These are phyloP conservation scores for Syncephalastrum contaminatum DNA, from an alignment of 371 early-diverging fungal species.

Conservation along the genomic window DNA sequence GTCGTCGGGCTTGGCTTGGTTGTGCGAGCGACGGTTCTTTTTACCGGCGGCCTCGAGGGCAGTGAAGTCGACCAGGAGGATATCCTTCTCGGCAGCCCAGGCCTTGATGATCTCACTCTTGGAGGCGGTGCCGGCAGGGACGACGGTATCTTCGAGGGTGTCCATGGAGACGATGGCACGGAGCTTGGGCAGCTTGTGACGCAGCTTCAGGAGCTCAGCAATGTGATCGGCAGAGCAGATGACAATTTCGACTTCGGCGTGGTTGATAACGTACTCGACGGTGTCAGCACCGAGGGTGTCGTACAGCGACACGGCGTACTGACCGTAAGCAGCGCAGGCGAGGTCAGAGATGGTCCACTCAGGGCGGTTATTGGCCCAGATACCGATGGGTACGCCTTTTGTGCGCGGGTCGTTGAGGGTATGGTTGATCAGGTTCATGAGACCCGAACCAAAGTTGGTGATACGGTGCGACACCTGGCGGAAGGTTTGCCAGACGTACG, in stretches of 20 bases:
- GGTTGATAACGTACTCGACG: slow-evolving; percentile 60
- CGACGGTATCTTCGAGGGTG: slow-evolving; percentile 32
- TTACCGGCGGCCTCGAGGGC: slow-evolving; percentile 63
- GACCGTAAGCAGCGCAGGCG: slow-evolving; percentile 49
- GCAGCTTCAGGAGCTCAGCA: slow-evolving; percentile 50
- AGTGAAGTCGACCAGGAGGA: slow-evolving; percentile 52
- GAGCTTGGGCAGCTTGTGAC: slow-evolving; percentile 50
- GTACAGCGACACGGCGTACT: slow-evolving; percentile 87
- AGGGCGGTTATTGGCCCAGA: slow-evolving; percentile 79
- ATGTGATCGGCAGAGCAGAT: slow-evolving; percentile 69
- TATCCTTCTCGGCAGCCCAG: slow-evolving; percentile 52
- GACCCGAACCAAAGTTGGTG: slow-evolving; percentile 62
- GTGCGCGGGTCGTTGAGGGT: slow-evolving; percentile 23
- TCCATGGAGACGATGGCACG: slow-evolving; percentile 81
- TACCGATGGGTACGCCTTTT: slow-evolving; percentile 47
- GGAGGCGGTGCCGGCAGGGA: slow-evolving; percentile 31
- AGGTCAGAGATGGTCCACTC: slow-evolving; percentile 89
- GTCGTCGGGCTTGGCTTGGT: slow-evolving; percentile 51
- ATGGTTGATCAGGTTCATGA: slow-evolving; percentile 44
- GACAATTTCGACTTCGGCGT: slow-evolving; percentile 67
- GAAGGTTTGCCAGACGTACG: slow-evolving; percentile 78
- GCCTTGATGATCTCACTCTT: slow-evolving; percentile 30
- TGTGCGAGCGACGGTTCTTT: slow-evolving; percentile 33
- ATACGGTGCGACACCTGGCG: slow-evolving; percentile 61
- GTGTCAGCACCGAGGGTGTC: slow-evolving; percentile 88